Conservation (phyloP, 2,329 filamentous ascomycete species). For the Sclerotinia minor region DNA sequence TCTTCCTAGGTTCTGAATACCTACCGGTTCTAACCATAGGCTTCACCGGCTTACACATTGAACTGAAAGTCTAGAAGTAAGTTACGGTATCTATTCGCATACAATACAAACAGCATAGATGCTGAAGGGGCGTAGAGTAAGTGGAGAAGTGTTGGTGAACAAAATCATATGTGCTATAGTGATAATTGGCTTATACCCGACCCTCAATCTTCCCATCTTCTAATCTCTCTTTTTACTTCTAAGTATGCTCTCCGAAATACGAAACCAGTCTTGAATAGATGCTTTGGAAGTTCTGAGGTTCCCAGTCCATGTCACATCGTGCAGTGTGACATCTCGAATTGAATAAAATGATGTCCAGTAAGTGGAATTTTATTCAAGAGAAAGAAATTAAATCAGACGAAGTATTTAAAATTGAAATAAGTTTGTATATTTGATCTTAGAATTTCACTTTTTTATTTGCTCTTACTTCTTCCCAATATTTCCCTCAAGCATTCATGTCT, state of each 20-base stretch:
- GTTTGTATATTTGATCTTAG: neutral
- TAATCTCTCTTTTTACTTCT: neutral
- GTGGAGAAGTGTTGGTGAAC: neutral
- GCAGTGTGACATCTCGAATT: neutral
- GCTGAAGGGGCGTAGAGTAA: no score
- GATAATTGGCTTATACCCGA: neutral
- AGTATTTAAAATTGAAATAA: neutral
- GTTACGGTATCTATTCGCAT: no score
- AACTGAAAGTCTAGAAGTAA: no score
- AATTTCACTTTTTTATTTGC: neutral
- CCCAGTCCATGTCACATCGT: neutral
- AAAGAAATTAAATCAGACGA: neutral
- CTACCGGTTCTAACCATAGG: no score
- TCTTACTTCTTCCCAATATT: neutral
- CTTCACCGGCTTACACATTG: no score
- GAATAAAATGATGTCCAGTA: neutral
- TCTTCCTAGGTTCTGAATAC: no score
- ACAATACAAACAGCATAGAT: no score
- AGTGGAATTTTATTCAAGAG: neutral
- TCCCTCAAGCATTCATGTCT: neutral
- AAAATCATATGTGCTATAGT: neutral
- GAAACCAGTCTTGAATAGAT: accelerated
- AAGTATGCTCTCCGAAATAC: no score
- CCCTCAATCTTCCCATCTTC: neutral
- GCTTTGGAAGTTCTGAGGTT: neutral